Evolutionary conservation across 2,329 filamentous ascomycete genomes (phyloP), one percentile per base, ranked within the genome.

Genomic region (Venturia aucupariae): DNA sequence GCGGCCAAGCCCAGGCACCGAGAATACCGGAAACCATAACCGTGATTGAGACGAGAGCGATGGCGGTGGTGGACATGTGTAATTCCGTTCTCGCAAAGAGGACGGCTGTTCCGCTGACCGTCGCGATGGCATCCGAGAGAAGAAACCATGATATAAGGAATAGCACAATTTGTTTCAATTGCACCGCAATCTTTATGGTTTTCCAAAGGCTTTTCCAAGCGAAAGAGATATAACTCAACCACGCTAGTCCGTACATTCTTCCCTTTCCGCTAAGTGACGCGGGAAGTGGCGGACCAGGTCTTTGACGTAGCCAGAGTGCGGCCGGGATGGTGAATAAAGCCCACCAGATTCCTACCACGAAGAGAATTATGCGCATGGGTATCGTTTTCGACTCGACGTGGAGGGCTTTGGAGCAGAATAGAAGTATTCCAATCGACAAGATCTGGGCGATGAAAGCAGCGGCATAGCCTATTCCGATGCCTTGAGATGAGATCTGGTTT

Each of bases 31-130:
- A 86, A 42, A 86, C 77, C n/a, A 92, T 96, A 19, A 89, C 90
- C 66, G 95, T 92, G 62, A 97, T 91, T 68, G 90, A 95, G 69
- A 97, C 92, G 71, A 96, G 80, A 1, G 90, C 93, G 35, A 97
- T 78, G 0, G 89, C 88, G 75, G 90, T 92, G 0, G 92, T 89
- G 68, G 86, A 83, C 91, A 97, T 96, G 69, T 90, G 84, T 17
- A 97, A 80, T 72, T 92, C 85, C 0, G 92, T 97, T 75, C 96
- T 95, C 27, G 92, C 93, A 72, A 96, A 97, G 11, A 97, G 80
- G 35, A 97, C 90, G 0, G 93, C 92, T 0, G 92, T 96, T n/a
- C 90, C 92, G 30, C 90, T 93, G 0, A 95, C 92, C 0, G 93
- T 97, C 2, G 93, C 93, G 66, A 97, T 90, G 30, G 90, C 90